Percentiles rank a stretch among this genome's conserved stretches.
phyloP scores from a whole-genome alignment of 805 yeast species.

The Metschnikowia baotianmanensis region DNA sequence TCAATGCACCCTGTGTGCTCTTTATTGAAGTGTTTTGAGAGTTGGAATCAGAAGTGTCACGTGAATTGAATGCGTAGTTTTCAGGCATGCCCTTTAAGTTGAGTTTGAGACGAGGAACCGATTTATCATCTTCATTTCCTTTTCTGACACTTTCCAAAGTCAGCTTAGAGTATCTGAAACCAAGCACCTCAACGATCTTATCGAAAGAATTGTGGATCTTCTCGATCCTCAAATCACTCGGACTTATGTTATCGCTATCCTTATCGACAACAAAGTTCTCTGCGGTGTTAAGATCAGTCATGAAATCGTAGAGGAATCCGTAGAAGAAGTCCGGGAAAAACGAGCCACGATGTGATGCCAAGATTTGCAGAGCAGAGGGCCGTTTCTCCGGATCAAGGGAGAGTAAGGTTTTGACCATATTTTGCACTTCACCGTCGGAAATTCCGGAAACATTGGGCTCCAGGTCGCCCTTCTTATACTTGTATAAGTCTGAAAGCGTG shows the following conservation, averaged over 20 bases:
- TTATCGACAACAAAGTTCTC: constrained; percentile 16
- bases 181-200: constrained; percentile 31
- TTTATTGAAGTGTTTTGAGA: constrained; percentile 14
- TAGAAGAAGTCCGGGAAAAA: constrained; percentile 71
- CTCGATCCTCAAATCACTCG: constrained; percentile 50
- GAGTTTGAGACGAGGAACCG: constrained; percentile 33
- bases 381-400: constrained; percentile 61
- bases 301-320: constrained; percentile 65
- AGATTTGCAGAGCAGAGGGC: constrained; percentile 49
- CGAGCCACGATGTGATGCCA: constrained; percentile 47
- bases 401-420: constrained; percentile 63
- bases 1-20: constrained; percentile 43
- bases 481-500: constrained; percentile 82
- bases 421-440: constrained; percentile 47
- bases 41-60: constrained; percentile 8
- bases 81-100: constrained; percentile 51
- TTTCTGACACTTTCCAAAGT: no score
- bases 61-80: constrained; percentile 41
- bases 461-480: constrained; percentile 68
- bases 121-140: not conserved
- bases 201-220: constrained; percentile 60
- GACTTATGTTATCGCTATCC: constrained; percentile 22
- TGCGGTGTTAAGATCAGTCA: constrained; percentile 35
- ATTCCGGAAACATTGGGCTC: constrained; percentile 61
- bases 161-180: constrained; percentile 16